Percentiles rank a stretch among this genome's conserved stretches.
phyloP scores from a whole-genome alignment of 495 filamentous ascomycete species.

The Thermothielavioides terrestris region DNA sequence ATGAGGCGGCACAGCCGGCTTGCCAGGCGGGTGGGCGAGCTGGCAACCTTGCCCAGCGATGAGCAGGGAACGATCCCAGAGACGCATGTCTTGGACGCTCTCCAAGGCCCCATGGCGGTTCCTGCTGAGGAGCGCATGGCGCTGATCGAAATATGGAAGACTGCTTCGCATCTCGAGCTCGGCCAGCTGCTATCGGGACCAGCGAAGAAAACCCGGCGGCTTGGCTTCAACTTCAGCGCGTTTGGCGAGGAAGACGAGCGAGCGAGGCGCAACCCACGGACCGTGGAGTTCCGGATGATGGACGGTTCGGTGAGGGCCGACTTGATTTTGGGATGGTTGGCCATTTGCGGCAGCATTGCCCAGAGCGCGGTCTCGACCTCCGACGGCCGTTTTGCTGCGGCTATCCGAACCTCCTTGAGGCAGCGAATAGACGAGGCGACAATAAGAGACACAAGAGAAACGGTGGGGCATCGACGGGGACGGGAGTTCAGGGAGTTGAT shows the following conservation, averaged over 20 bases:
- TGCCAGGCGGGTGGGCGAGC: not conserved
- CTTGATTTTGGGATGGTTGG: constrained; percentile 20
- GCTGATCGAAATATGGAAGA: constrained; percentile 18
- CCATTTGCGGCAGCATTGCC: constrained; percentile 18
- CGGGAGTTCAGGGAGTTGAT: constrained; percentile 22
- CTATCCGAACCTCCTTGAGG: no score
- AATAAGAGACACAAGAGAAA: not conserved
- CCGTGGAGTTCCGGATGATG: constrained; percentile 30
- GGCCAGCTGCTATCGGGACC: constrained; percentile 23
- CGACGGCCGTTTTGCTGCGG: constrained; percentile 11
- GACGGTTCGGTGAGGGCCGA: constrained; percentile 18
- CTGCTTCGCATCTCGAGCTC: constrained; percentile 13
- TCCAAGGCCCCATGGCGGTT: not conserved
- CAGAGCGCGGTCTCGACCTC: constrained; percentile 13
- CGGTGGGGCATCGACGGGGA: constrained; percentile 3
- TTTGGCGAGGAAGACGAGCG: constrained; percentile 27
- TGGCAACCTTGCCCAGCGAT: not conserved
- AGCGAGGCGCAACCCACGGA: constrained; percentile 21
- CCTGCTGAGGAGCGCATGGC: constrained; percentile 7
- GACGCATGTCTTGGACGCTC: constrained; percentile 1
- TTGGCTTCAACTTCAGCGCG: constrained; percentile 30
- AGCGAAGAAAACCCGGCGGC: constrained; percentile 16
- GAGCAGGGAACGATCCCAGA: constrained; percentile 2
- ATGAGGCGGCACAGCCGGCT: constrained; percentile 20
- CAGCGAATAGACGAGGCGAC: no score